A percentile compares a stretch with the other conserved stretches of the same genome.
Evolutionary conservation across 306 rosid genomes (phyloP).

Genomic region (Datisca glomerata): DNA sequence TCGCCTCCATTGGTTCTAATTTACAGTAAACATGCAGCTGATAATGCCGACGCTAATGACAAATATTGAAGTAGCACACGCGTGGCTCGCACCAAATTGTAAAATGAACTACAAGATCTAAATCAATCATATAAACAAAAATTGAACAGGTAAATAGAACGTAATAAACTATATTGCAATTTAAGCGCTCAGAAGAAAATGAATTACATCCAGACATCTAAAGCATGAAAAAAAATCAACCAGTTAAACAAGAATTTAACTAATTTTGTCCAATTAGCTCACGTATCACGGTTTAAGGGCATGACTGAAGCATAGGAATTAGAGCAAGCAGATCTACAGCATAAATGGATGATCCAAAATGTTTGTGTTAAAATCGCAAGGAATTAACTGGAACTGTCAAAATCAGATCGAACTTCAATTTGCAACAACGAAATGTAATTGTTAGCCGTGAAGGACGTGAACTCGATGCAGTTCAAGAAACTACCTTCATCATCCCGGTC

Average conservation of each 20-base stretch:
- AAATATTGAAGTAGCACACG: neutral
- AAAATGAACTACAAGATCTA: conserved; percentile 17
- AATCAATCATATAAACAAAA: conserved; percentile 12
- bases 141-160: conserved; percentile 7
- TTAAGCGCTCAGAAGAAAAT: neutral
- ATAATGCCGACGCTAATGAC: neutral
- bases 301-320: neutral
- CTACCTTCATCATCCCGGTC: conserved; percentile 65
- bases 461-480: conserved; percentile 3
- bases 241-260: conserved; percentile 16
- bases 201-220: conserved; percentile 8
- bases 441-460: conserved; percentile 1
- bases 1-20: neutral
- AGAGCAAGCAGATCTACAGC: conserved; percentile 44
- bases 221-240: conserved; percentile 3
- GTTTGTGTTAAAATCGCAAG: too few species aligned
- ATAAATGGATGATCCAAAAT: conserved; percentile 21
- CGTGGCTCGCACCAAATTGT: conserved; percentile 5
- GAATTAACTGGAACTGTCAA: conserved; percentile 4
- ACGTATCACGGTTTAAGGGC: conserved; percentile 7
- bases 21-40: neutral
- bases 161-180: conserved; percentile 22
- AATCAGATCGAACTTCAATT: conserved; percentile 15
- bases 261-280: conserved; percentile 18
- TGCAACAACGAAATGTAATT: neutral